These are phyloP conservation scores for Zostera marina DNA, from an alignment of 116 monocot genomes.

Conservation along the genomic window DNA sequence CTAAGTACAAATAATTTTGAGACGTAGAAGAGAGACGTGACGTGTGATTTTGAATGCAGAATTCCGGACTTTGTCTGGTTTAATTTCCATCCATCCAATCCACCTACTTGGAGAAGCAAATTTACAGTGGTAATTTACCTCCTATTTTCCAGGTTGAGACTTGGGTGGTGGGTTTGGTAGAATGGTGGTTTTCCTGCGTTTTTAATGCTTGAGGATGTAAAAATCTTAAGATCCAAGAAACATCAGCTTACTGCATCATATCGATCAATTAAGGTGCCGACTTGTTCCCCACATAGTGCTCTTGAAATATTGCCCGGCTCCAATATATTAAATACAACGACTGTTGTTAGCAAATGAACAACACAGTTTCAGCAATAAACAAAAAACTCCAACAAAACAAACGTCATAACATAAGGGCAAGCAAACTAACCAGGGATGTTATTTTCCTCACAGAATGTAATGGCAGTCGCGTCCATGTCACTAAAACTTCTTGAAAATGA, in stretches of 20 bases:
- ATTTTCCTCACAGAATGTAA: slow-evolving; percentile 90
- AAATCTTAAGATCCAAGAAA: not conserved
- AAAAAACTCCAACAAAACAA: not conserved
- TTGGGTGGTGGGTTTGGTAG: too few species aligned
- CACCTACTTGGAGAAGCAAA: too few species aligned
- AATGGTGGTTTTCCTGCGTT: too few species aligned
- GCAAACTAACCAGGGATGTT: slow-evolving; percentile 65
- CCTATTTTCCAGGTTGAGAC: too few species aligned
- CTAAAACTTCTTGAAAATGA: slow-evolving; percentile 48
- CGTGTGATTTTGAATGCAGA: too few species aligned
- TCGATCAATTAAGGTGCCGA: slow-evolving; percentile 76
- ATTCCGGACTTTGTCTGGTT: too few species aligned
- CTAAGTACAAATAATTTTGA: too few species aligned
- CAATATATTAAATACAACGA: slow-evolving; percentile 80
- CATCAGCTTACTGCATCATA: slow-evolving; percentile 17
- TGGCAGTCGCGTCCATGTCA: slow-evolving; percentile 76
- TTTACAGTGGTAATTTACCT: too few species aligned
- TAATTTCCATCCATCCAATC: too few species aligned
- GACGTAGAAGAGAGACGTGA: too few species aligned
- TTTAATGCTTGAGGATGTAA: too few species aligned
- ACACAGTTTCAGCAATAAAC: slow-evolving; percentile 3
- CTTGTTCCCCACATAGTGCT: slow-evolving; percentile 88
- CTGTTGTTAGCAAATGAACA: slow-evolving; percentile 20
- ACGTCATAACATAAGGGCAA: not conserved
- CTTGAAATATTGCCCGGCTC: slow-evolving; percentile 83